These are phyloP conservation scores for Phytophthora ohioensis DNA, from an alignment of 352 stramenopile genomes.

Conservation along the genomic window DNA sequence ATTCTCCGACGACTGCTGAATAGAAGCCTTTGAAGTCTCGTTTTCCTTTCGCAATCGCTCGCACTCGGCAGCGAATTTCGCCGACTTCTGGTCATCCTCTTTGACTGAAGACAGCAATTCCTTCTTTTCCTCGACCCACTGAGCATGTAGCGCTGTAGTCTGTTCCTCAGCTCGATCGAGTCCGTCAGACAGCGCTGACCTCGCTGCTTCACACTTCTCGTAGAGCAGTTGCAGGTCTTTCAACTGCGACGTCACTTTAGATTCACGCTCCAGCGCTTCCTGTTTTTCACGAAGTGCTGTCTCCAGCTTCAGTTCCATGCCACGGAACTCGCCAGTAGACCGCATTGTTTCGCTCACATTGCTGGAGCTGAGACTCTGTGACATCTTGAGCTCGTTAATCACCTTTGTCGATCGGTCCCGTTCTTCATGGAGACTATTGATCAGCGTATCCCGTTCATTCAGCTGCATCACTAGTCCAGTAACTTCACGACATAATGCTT, in stretches of 20 bases:
- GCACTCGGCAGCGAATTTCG: conserved; percentile 41
- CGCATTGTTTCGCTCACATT: conserved; percentile 39
- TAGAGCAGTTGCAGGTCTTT: conserved; percentile 58
- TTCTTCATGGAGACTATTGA: conserved; percentile 65
- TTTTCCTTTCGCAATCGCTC: conserved; percentile 58
- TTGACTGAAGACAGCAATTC: conserved; percentile 44
- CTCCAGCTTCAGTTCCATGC: conserved; percentile 49
- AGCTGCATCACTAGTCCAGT: conserved; percentile 63
- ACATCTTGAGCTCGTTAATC: conserved; percentile 59
- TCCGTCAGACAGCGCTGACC: conserved; percentile 49
- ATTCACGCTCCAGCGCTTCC: conserved; percentile 34
- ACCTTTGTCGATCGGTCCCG: conserved; percentile 50
- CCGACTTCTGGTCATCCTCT: conserved; percentile 48
- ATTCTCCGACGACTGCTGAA: conserved; percentile 37
- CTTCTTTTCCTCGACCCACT: conserved; percentile 74
- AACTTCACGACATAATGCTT: conserved; percentile 70
- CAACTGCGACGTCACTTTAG: conserved; percentile 32
- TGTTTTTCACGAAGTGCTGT: conserved; percentile 40
- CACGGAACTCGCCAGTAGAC: conserved; percentile 32
- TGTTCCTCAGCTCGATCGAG: conserved; percentile 65
- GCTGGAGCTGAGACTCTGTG: conserved; percentile 29
- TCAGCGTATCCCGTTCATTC: conserved; percentile 61
- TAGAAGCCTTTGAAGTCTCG: conserved; percentile 41
- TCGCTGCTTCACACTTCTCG: conserved; percentile 51
- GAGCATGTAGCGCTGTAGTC: conserved; percentile 54